Evolutionary conservation across 2,329 filamentous ascomycete species (phyloP).

Genomic region (Phaeoacremonium minimum): DNA sequence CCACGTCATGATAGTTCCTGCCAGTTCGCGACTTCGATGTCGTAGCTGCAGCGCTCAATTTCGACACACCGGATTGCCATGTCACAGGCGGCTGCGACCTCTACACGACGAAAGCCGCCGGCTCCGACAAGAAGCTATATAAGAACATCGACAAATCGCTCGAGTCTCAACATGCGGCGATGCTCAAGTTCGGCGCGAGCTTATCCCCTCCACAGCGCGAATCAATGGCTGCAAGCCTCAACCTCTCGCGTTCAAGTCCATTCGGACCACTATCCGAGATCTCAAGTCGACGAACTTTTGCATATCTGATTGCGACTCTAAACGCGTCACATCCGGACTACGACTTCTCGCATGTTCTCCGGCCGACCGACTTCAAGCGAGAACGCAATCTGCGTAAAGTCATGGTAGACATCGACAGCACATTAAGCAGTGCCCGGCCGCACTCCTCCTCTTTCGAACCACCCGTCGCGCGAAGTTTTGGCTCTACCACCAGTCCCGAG

Average conservation of each 20-base stretch:
- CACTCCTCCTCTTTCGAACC: conserved; percentile 38
- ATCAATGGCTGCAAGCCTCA: conserved; percentile 62
- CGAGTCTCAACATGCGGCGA: conserved; percentile 84
- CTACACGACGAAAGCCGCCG: conserved; percentile 95
- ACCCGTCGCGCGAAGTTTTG: conserved; percentile 33
- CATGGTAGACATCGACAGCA: conserved; percentile 84
- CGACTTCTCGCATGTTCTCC: conserved; percentile 89
- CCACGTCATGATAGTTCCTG: no score
- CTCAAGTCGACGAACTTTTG: conserved; percentile 85
- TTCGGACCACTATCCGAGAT: conserved; percentile 89
- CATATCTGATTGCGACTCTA: conserved; percentile 91
- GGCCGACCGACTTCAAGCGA: conserved; percentile 83
- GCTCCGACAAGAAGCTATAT: conserved; percentile 94
- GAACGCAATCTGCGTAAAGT: conserved; percentile 76
- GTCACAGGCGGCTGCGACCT: conserved; percentile 92
- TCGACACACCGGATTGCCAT: conserved; percentile 88
- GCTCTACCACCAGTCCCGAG: conserved; percentile 28
- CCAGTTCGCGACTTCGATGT: conserved; percentile 87
- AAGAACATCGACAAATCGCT: conserved; percentile 90
- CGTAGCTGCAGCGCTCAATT: conserved; percentile 89
- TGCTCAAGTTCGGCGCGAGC: conserved; percentile 80
- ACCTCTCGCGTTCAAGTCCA: conserved; percentile 81
- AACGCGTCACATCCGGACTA: conserved; percentile 97
- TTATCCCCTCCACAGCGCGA: conserved; percentile 78
- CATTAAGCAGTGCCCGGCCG: conserved; percentile 73